Evolutionary conservation across 2,329 filamentous ascomycete genomes (phyloP).

Genomic region (Venturia nashicola): DNA sequence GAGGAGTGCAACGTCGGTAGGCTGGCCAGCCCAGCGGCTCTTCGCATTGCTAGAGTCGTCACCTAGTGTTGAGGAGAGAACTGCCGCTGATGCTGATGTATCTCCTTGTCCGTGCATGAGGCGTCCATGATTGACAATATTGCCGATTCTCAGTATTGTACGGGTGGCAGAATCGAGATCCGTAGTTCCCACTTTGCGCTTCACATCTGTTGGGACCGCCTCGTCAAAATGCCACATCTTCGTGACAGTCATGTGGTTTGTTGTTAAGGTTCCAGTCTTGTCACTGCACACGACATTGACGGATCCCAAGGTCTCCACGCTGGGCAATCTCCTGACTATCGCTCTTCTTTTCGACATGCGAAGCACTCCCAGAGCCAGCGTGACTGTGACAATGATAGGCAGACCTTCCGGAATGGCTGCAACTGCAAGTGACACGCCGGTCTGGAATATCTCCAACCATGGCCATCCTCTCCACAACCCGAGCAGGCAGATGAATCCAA

Average conservation of each 20-base stretch:
- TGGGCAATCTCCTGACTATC: slow-evolving; percentile 89
- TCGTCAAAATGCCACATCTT: slow-evolving; percentile 92
- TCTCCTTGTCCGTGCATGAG: slow-evolving; percentile 56
- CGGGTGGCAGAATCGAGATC: slow-evolving; percentile 61
- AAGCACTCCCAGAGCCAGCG: slow-evolving; percentile 83
- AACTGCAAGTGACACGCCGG: slow-evolving; percentile 90
- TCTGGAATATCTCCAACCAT: slow-evolving; percentile 90
- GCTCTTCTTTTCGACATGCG: slow-evolving; percentile 93
- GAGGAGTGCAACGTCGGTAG: slow-evolving; percentile 93
- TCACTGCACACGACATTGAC: slow-evolving; percentile 99
- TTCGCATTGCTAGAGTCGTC: slow-evolving; percentile 50
- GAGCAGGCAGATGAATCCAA: slow-evolving; percentile 82
- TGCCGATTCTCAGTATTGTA: slow-evolving; percentile 79
- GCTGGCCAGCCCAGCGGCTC: slow-evolving; percentile 92
- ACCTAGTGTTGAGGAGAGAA: slow-evolving; percentile 73
- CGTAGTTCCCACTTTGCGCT: slow-evolving; percentile 37
- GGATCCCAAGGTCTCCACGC: slow-evolving; percentile 94
- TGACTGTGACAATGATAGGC: slow-evolving; percentile 97
- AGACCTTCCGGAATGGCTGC: slow-evolving; percentile 93
- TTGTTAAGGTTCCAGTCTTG: slow-evolving; percentile 90
- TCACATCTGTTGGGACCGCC: slow-evolving; percentile 42
- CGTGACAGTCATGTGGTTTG: slow-evolving; percentile 96
- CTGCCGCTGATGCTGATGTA: slow-evolving; percentile 59
- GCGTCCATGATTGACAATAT: slow-evolving; percentile 90
- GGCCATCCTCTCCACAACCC: slow-evolving; percentile 84